Evolutionary conservation across 2,329 filamentous ascomycete genomes (phyloP).

Genomic region (Fusarium pseudocircinatum): DNA sequence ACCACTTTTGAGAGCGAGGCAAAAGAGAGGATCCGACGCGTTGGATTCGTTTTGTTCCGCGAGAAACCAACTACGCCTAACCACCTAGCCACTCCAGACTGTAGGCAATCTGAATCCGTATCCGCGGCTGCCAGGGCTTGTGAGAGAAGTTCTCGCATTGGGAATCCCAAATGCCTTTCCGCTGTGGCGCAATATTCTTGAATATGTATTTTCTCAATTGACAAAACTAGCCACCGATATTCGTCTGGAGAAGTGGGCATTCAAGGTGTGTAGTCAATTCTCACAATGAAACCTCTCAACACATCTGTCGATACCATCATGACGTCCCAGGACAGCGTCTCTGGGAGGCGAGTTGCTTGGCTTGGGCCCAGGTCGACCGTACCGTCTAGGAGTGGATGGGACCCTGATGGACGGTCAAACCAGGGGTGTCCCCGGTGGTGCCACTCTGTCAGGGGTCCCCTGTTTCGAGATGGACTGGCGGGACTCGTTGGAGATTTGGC

Average conservation of each 20-base stretch:
- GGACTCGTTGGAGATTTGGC: constrained; percentile 42
- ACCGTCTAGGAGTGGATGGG: constrained; percentile 23
- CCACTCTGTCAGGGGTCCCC: constrained; percentile 22
- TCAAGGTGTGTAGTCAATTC: constrained; percentile 26
- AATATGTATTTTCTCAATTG: not conserved
- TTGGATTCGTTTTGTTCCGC: constrained; percentile 39
- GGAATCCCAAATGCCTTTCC: not conserved
- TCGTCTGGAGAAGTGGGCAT: constrained; percentile 14
- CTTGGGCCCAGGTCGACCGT: constrained; percentile 24
- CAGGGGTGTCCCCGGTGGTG: constrained; percentile 3
- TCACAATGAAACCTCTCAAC: constrained; percentile 30
- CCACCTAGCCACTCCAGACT: constrained; percentile 36
- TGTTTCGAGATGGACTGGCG: constrained; percentile 29
- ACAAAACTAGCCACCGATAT: not conserved
- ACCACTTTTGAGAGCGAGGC: constrained; percentile 25
- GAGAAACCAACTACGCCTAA: constrained; percentile 30
- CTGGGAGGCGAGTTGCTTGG: constrained; percentile 42
- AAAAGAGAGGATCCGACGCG: constrained; percentile 36
- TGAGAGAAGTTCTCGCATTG: constrained; percentile 8
- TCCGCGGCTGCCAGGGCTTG: constrained; percentile 27
- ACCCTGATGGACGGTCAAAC: constrained; percentile 39
- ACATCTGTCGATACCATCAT: constrained; percentile 29
- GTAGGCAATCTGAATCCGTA: constrained; percentile 36
- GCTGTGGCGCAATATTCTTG: not conserved
- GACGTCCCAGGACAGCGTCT: constrained; percentile 41